Percentiles rank a stretch among this genome's conserved stretches.
These are phyloP conservation scores for Ramaria rubella DNA, from an alignment of 768 basidiomycete genomes.

Conservation along the genomic window DNA sequence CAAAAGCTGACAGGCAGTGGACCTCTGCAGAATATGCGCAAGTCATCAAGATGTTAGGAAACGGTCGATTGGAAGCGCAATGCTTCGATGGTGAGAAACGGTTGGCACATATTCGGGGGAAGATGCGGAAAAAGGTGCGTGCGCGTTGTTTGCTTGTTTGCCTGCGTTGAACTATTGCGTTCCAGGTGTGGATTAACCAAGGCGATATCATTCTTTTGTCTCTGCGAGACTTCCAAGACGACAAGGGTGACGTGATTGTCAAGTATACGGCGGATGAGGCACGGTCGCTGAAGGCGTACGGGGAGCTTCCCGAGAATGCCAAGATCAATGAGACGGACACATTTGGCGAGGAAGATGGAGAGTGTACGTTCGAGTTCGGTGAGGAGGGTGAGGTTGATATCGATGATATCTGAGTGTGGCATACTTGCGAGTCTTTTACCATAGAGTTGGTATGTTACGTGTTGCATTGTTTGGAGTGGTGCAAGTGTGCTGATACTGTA, in stretches of 20 bases:
- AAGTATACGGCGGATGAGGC: conserved; percentile 98
- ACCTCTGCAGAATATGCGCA: conserved; percentile 77
- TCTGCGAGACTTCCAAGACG: conserved; percentile 97
- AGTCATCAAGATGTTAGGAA: conserved; percentile 97
- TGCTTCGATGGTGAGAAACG: conserved; percentile 99
- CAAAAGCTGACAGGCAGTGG: too few species aligned
- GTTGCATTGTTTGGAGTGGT: not conserved
- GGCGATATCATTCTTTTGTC: conserved; percentile 95
- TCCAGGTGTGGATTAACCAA: conserved; percentile 97
- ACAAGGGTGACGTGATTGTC: conserved; percentile 98
- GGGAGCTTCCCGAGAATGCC: conserved; percentile 92
- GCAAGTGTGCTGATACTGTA: not conserved
- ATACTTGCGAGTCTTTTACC: not conserved
- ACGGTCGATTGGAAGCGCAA: conserved; percentile 90
- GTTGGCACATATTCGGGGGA: conserved; percentile 95
- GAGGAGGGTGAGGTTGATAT: conserved; percentile 86
- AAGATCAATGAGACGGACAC: conserved; percentile 97
- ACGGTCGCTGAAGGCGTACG: conserved; percentile 90
- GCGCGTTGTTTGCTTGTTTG: not conserved
- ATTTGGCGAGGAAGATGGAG: conserved; percentile 86
- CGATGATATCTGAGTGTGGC: conserved; percentile 64
- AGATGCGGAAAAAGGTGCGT: conserved; percentile 97
- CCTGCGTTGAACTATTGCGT: conserved; percentile 3
- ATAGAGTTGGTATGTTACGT: conserved; percentile 3
- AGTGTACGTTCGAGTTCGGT: conserved; percentile 85